A percentile compares a stretch with the other conserved stretches of the same genome.
Evolutionary conservation across 257 asterid species (phyloP).

Genomic region (Penstemon eatonii): DNA sequence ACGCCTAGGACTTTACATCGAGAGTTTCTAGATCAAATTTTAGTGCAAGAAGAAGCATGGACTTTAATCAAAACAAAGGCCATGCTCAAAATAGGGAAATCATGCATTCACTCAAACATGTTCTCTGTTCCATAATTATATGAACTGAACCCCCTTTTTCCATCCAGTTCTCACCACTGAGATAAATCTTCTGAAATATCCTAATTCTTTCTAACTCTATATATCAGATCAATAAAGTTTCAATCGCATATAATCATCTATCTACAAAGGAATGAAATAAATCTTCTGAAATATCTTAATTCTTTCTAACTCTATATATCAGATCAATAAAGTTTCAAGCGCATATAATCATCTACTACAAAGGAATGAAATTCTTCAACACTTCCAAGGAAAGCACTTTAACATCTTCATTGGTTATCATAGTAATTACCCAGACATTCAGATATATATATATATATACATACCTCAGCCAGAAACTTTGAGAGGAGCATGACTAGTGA

Average conservation of each 20-base stretch:
- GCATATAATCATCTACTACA: neutral
- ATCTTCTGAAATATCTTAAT: neutral
- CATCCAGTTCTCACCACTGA: conserved; percentile 4
- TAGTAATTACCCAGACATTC: neutral
- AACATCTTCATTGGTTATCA: neutral
- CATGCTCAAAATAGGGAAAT: too few species aligned
- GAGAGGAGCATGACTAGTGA: conserved; percentile 66
- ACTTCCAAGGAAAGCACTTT: neutral
- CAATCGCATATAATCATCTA: neutral
- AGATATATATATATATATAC: conserved; percentile 7
- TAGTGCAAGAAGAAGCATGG: too few species aligned
- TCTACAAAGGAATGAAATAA: neutral
- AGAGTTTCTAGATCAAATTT: too few species aligned
- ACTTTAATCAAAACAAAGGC: too few species aligned
- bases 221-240: neutral
- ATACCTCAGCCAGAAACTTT: conserved; percentile 72
- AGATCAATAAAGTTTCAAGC: neutral
- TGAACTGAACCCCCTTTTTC: neutral
- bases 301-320: neutral
- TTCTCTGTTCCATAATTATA: too few species aligned
- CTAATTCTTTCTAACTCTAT: neutral
- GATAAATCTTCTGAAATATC: neutral
- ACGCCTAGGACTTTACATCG: too few species aligned
- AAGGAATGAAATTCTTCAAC: conserved; percentile 11
- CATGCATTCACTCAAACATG: too few species aligned